A percentile compares a stretch with the other conserved stretches of the same genome.
Conservation (phyloP, 345 rosid species). For the Eucalyptus lansdowneana region DNA sequence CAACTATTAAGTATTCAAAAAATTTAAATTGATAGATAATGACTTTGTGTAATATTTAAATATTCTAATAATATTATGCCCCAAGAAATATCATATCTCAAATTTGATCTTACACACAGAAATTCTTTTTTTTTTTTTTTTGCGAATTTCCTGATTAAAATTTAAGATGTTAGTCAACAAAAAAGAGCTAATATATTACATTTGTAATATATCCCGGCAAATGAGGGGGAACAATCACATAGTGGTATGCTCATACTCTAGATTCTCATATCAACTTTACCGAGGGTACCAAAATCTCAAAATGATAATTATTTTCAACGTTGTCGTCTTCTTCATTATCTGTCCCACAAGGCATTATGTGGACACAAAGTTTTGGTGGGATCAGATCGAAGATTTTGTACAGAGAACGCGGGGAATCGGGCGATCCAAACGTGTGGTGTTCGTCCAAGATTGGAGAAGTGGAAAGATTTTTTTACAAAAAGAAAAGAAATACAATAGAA, state of each 20-base stretch:
- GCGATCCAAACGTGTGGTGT: not conserved
- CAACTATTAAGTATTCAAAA: not conserved
- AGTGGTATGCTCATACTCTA: not conserved
- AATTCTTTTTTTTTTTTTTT: not conserved
- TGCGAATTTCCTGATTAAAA: not conserved
- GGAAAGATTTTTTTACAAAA: not conserved
- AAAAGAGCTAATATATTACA: not conserved
- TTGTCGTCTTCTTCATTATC: not conserved
- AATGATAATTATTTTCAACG: not conserved
- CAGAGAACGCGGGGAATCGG: not conserved
- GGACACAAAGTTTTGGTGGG: not conserved
- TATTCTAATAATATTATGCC: not conserved
- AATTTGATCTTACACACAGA: not conserved
- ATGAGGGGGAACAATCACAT: not conserved
- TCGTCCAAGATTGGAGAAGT: not conserved
- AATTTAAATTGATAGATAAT: not conserved
- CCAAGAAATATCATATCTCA: not conserved
- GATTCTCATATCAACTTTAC: not conserved
- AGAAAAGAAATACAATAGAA: not conserved
- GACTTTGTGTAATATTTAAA: not conserved
- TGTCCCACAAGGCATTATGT: not conserved
- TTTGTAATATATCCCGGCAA: not conserved
- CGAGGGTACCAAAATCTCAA: not conserved
- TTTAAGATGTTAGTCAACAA: not conserved
- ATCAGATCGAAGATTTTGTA: not conserved